Percentiles rank a stretch among this genome's conserved stretches.
phyloP scores from a whole-genome alignment of 176 grass and related monocot species.

The Rhipidocladum racemiflorum region DNA sequence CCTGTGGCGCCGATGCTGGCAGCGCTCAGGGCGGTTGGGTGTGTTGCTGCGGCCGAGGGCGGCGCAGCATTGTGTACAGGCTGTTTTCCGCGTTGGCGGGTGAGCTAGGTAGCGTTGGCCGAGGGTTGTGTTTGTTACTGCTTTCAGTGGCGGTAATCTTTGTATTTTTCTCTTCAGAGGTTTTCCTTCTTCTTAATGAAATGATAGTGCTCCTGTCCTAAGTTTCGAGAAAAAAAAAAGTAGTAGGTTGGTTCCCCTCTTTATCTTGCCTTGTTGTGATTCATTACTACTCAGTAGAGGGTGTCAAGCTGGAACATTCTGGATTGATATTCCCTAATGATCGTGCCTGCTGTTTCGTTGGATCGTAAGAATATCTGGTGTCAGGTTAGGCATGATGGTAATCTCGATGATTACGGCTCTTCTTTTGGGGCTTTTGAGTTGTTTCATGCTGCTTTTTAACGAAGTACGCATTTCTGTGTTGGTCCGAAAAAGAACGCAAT shows the following conservation, averaged over 20 bases:
- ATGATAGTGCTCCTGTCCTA: too few relatives aligned
- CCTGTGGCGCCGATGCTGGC: too few relatives aligned
- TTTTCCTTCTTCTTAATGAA: too few relatives aligned
- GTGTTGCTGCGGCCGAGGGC: too few relatives aligned
- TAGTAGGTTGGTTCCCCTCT: neutral
- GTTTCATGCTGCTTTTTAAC: neutral
- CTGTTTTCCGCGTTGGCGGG: too few relatives aligned
- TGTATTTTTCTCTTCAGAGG: too few relatives aligned
- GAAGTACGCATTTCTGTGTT: neutral
- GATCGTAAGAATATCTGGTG: conserved; percentile 6
- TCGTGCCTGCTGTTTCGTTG: conserved; percentile 8
- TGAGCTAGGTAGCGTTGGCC: too few relatives aligned
- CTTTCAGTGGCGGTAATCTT: too few relatives aligned
- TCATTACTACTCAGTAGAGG: neutral
- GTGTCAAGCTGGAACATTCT: conserved; percentile 5
- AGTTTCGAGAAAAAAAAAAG: too few relatives aligned
- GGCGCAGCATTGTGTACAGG: too few relatives aligned
- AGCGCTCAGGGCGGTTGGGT: too few relatives aligned
- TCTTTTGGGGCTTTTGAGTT: neutral
- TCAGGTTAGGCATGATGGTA: conserved; percentile 1
- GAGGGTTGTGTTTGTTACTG: too few relatives aligned
- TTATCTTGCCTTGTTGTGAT: conserved; percentile 8
- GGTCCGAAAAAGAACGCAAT: neutral
- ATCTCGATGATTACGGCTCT: neutral
- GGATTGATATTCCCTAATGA: conserved; percentile 16